Percentiles rank a stretch among this genome's conserved stretches.
phyloP scores from a whole-genome alignment of 768 basidiomycete genomes.

The Tylopilus rubrobrunneus region DNA sequence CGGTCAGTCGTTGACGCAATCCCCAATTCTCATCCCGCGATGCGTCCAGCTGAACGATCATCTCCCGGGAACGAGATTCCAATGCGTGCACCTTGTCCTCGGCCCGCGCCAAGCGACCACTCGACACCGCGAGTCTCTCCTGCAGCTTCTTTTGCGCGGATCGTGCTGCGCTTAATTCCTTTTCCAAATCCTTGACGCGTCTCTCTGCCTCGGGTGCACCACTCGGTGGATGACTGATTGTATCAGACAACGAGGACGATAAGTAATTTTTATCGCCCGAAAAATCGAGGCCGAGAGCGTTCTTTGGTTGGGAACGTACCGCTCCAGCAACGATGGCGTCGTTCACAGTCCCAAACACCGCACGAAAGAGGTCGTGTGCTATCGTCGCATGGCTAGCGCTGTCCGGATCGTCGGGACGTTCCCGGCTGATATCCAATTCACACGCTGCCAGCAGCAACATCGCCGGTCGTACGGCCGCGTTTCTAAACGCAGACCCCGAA shows the following conservation, averaged over 20 bases:
- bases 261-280: conserved; percentile 1
- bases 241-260: conserved; percentile 1
- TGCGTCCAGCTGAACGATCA: conserved; percentile 16
- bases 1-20: conserved; percentile 22
- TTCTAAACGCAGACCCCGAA: conserved; percentile 8
- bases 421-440: conserved; percentile 32
- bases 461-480: conserved; percentile 24
- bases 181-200: conserved; percentile 23
- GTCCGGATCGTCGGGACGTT: conserved; percentile 17
- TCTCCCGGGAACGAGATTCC: conserved; percentile 22
- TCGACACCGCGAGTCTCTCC: conserved; percentile 17
- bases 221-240: background rate
- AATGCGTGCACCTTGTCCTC: conserved; percentile 15
- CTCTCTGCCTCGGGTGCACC: conserved; percentile 1
- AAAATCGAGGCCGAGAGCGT: conserved; percentile 28
- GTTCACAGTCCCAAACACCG: conserved; percentile 26
- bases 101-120: conserved; percentile 11
- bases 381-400: conserved; percentile 17
- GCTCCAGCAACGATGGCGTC: conserved; percentile 17
- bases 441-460: conserved; percentile 31
- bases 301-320: conserved; percentile 11
- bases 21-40: conserved; percentile 18
- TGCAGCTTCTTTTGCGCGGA: conserved; percentile 14
- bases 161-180: conserved; percentile 18
- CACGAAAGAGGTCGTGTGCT: conserved; percentile 29